Evolutionary conservation across 768 basidiomycete genomes (phyloP).

Genomic region (Tricholomella constricta): DNA sequence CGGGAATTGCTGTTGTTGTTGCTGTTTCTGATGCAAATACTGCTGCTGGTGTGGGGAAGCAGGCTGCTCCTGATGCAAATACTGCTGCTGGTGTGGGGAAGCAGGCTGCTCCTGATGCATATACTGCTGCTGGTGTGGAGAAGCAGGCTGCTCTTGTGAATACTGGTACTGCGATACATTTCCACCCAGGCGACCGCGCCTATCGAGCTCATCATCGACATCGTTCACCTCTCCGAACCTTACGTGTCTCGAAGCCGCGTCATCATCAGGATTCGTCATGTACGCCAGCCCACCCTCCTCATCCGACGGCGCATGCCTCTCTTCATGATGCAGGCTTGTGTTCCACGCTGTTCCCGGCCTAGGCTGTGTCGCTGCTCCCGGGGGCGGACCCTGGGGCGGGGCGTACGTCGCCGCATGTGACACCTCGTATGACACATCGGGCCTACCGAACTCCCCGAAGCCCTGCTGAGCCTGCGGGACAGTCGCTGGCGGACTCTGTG

Average conservation of each 20-base stretch:
- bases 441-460: slow-evolving; percentile 6
- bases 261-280: slow-evolving; percentile 31
- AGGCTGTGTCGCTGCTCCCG: slow-evolving; percentile 22
- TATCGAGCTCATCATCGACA: slow-evolving; percentile 38
- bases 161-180: not conserved
- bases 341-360: not conserved
- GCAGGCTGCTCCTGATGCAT: not conserved
- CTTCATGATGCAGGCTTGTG: slow-evolving; percentile 25
- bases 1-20: not conserved
- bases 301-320: slow-evolving; percentile 23
- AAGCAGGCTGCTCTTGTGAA: not conserved
- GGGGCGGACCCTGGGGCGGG: slow-evolving; percentile 42
- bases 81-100: not conserved
- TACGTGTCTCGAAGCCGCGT: slow-evolving; percentile 34
- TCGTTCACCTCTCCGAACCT: slow-evolving; percentile 45
- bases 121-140: not conserved
- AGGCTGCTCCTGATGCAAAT: not conserved
- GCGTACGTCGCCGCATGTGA: slow-evolving; percentile 25
- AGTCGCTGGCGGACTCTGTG: slow-evolving; percentile 14
- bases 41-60: not conserved
- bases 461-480: not conserved
- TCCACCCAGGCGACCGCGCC: slow-evolving; percentile 15
- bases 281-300: slow-evolving; percentile 42
- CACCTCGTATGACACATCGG: slow-evolving; percentile 10
- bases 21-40: not conserved